Evolutionary conservation across 768 basidiomycete genomes (phyloP), one percentile per base, ranked within the genome.

Genomic region (Suillus hirtellus): DNA sequence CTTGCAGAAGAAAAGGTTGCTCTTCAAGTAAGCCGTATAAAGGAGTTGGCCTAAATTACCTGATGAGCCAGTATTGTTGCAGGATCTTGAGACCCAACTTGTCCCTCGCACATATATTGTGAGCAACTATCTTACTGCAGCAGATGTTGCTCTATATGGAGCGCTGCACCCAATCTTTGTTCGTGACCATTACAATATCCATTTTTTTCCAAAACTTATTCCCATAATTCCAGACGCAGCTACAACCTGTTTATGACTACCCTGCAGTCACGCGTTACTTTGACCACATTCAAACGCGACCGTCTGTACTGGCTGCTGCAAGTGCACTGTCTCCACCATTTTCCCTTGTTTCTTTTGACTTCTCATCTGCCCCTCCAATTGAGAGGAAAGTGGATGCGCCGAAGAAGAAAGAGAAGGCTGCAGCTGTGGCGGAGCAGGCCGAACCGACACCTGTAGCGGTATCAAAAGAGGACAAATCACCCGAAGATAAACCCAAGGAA

Each of bases 211-310:
- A 71, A 42, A 31, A 38, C 60, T 60, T 56, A 61, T 34, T 3
- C 40, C 75, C 60, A 21, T 4, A 4, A 11, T 19, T 64, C 40
- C 73, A 96, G 89, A 85, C 90, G 10, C 86, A 88, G 71, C 79
- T 90, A 19, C 83, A 86, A 69, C 81, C 90, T 5, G 67, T 82
- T n/a, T 85, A 91, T 72, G 90, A 92, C 79, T 89, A 92, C 73
- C 95, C 96, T 6, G 84, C 92, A 24, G 75, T 99, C 44, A 92
- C 92, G 47, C 92, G 97, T 52, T 98, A 96, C 82, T 96, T 99
- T 73, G 91, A 96, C 76, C 94, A 98, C 76, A 84, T 99, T 63
- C 96, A 99, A 78, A 82, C 86, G 53, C 81, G 80, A 24, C 80
- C 88, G 7, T 74, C 83, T 17, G 86, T 97, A 46, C 81, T 85